Evolutionary conservation across 805 yeast species (phyloP), one percentile per base, ranked within the genome.

Genomic region (Isabelozyma heimii): DNA sequence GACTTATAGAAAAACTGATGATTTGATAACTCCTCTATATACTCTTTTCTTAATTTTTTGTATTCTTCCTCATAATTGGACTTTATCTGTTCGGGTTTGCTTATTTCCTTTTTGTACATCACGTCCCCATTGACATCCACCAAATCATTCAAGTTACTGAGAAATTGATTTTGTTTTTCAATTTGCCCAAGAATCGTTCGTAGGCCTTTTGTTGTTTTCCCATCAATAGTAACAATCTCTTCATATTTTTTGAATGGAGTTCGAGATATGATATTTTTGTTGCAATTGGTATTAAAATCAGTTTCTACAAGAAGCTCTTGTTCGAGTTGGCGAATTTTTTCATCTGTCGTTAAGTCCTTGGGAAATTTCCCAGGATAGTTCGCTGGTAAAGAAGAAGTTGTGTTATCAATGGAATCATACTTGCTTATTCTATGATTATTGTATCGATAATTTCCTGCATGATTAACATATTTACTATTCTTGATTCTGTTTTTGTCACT

Each of bases 1-100:
- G 66, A 64, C 42, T 65, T 55, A 49, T 67, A 68, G 44, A 71
- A 61, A 4, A 47, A 47, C 49, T 62, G 63, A 15, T 63, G 59
- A 17, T 55, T 61, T 24, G 52, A 54, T 26, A 69, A 51, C 47
- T 72, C 75, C 3, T 54, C 54, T 4, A 69, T 49, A 47, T 63
- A 67, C 33, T 65, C 67, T 14, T 54, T 43, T 47, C 58, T 56
- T 40, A 72, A 52, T 24, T 55, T 45, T 3, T 56, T 39, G 46
- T 63, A 71, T 43, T 56, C 51, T 4, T 49, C 39, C 14, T 46
- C 44, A 14, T 52, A 48, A 42, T 55, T 30, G 8, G 13, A 13
- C 30, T 17, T 15, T 15, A 45, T 44, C 28, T 48, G 48, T 43
- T 50, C 48, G 12, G 44, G 46, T 17, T 15, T 9, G 14, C 40